phyloP scores from a whole-genome alignment of 2,329 filamentous ascomycete genomes.

The Aphanoascus verrucosus region DNA sequence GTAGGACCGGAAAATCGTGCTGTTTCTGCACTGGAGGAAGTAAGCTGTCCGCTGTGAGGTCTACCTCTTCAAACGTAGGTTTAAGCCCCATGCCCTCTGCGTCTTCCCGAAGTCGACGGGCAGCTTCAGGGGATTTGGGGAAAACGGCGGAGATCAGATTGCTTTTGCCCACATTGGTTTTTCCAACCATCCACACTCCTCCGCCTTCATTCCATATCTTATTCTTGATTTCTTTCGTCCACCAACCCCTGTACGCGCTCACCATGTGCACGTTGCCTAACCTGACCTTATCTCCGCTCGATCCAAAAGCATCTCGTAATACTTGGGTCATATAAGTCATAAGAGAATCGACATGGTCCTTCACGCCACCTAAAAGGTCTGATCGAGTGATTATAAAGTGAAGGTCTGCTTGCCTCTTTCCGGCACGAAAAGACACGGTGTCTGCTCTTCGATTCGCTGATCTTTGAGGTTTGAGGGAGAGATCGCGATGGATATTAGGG shows the following conservation, averaged over 20 bases:
- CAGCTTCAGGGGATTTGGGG: slow-evolving; percentile 53
- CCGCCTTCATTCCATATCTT: slow-evolving; percentile 76
- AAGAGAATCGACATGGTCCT: slow-evolving; percentile 70
- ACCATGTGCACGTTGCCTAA: slow-evolving; percentile 80
- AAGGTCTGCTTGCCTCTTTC: slow-evolving; percentile 64
- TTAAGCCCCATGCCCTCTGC: background rate
- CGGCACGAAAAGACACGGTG: slow-evolving; percentile 52
- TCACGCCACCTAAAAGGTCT: slow-evolving; percentile 73
- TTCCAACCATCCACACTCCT: slow-evolving; percentile 93
- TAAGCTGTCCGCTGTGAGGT: slow-evolving; percentile 38
- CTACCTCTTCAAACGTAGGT: background rate
- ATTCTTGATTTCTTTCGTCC: slow-evolving; percentile 76
- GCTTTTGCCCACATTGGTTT: slow-evolving; percentile 95
- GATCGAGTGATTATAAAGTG: slow-evolving; percentile 86
- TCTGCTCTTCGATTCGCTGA: slow-evolving; percentile 70
- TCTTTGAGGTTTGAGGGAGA: slow-evolving; percentile 63
- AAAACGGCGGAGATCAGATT: slow-evolving; percentile 79
- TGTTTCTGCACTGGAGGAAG: slow-evolving; percentile 67
- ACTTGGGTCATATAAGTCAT: slow-evolving; percentile 77
- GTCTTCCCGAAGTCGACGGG: slow-evolving; percentile 12
- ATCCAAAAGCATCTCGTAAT: slow-evolving; percentile 63
- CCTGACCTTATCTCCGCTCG: slow-evolving; percentile 57
- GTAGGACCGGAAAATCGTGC: slow-evolving; percentile 69
- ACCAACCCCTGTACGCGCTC: slow-evolving; percentile 78
- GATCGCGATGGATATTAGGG: slow-evolving; percentile 58